Conservation (phyloP, 345 rosid species). For the Citrus medica region DNA sequence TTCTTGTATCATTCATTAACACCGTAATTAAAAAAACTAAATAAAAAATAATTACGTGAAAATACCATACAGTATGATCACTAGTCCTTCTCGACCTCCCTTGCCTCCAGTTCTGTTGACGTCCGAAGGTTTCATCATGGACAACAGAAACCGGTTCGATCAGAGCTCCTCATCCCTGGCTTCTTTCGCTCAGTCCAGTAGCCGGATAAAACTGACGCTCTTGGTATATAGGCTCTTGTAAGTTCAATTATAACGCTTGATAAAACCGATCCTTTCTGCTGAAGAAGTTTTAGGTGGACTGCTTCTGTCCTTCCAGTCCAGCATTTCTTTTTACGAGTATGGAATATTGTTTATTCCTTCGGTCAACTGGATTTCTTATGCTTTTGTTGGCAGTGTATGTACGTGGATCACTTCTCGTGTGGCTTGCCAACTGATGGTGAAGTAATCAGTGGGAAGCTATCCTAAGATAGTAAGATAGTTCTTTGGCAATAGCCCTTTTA, state of each 20-base stretch:
- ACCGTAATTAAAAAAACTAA: too few species aligned
- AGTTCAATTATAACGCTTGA: constrained; percentile 32
- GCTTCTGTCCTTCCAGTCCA: too few species aligned
- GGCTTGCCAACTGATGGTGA: too few species aligned
- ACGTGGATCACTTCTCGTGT: constrained; percentile 40
- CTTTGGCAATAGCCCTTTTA: neutral
- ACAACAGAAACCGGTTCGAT: neutral
- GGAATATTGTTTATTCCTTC: neutral
- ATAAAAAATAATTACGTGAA: too few species aligned
- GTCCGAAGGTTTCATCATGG: constrained; percentile 13
- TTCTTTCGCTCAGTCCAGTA: too few species aligned
- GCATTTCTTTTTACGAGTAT: neutral
- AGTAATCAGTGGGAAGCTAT: too few species aligned
- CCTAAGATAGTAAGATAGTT: too few species aligned
- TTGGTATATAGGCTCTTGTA: constrained; percentile 76
- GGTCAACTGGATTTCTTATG: neutral
- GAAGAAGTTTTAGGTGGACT: constrained; percentile 37
- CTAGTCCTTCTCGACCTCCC: neutral
- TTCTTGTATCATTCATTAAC: too few species aligned
- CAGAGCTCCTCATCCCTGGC: constrained; percentile 25
- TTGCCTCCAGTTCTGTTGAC: neutral
- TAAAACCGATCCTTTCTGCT: constrained; percentile 63
- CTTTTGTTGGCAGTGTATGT: constrained; percentile 56
- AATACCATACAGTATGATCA: too few species aligned
- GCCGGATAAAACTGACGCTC: constrained; percentile 57